These are phyloP conservation scores for Colletotrichum truncatum DNA, from an alignment of 2,329 filamentous ascomycete genomes.

Conservation along the genomic window DNA sequence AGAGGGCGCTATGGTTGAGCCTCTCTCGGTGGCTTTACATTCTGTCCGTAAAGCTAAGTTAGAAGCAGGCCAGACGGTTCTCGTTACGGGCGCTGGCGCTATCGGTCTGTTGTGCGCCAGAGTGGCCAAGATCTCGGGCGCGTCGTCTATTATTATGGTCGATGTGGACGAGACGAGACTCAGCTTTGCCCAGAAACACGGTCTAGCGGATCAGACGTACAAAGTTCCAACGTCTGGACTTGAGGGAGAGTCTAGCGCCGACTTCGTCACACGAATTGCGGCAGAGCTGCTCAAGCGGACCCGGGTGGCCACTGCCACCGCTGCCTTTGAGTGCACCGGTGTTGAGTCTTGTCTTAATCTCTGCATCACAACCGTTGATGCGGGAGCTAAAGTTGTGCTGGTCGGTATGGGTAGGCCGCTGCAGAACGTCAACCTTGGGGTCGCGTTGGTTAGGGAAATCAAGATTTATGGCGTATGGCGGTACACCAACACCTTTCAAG, in stretches of 20 bases:
- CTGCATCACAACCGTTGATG: not conserved
- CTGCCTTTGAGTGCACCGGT: slow-evolving; percentile 48
- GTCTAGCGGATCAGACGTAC: not conserved
- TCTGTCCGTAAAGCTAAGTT: not conserved
- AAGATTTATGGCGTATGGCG: not conserved
- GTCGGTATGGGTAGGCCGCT: not conserved
- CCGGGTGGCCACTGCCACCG: not conserved
- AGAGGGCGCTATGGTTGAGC: not conserved
- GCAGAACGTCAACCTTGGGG: not conserved
- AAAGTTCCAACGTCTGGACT: no score
- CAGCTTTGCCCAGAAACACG: not conserved
- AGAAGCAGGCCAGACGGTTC: not conserved
- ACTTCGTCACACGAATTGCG: not conserved
- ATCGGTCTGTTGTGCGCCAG: not conserved
- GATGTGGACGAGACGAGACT: not conserved
- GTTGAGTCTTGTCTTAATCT: slow-evolving; percentile 30
- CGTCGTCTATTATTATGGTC: not conserved
- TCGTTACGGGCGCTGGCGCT: not conserved
- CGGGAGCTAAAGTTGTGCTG: not conserved
- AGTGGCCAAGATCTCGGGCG: not conserved
- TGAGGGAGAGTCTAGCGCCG: no score
- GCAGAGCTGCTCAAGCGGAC: not conserved
- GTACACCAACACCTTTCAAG: not conserved
- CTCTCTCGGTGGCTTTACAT: not conserved
- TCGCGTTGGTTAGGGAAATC: not conserved